Base-by-base conservation (phyloP, 164 flowering plant species). In the Houttuynia cordata region DNA sequence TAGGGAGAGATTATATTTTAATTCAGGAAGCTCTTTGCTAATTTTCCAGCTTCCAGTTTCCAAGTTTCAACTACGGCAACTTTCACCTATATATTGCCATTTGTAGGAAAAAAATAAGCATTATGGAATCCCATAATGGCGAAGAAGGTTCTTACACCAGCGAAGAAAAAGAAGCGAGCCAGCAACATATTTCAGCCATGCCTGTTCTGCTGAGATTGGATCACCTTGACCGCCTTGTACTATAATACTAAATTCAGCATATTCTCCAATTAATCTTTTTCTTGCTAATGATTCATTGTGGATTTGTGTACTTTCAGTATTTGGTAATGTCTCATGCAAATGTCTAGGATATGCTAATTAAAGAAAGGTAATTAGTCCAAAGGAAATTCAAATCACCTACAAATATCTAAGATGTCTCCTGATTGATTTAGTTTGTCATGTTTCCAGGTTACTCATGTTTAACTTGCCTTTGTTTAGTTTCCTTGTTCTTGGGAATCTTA, bases 211-310 rank as follows among this genome's bases (percentile, higher is more conserved):
- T 73, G 58, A 73, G 85, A 76, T 68, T 83, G 71, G 83, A 81
- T 71, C 82, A 79, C 52, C 79, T 80, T 58, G 88, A 81, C 57
- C 75, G 64, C 20, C 57, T 81, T 77, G 87, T 83, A 73, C 9
- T 12, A 18, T n/a, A 18, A 58, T 53, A 40, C n/a, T n/a, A n/a
- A n/a, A n/a, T n/a, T n/a, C n/a, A n/a, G n/a, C n/a, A 24, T 18
- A 8, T 19, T 21, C 9, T 58, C 19, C 45, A 7, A 10, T 14
- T 7, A 7, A 7, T 7, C n/a, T 8, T 20, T 20, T 19, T 60
- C 53, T 39, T 6, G 20, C 52, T 1, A 12, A 10, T 24, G 15
- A 52, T 34, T 6, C 14, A 54, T 24, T 24, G n/a, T n/a, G n/a
- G n/a, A n/a, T 24, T 24, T 37, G 23, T 21, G 14, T 39, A 8